Conservation (phyloP, 2,329 filamentous ascomycete species). For the Calonectria henricotiae region DNA sequence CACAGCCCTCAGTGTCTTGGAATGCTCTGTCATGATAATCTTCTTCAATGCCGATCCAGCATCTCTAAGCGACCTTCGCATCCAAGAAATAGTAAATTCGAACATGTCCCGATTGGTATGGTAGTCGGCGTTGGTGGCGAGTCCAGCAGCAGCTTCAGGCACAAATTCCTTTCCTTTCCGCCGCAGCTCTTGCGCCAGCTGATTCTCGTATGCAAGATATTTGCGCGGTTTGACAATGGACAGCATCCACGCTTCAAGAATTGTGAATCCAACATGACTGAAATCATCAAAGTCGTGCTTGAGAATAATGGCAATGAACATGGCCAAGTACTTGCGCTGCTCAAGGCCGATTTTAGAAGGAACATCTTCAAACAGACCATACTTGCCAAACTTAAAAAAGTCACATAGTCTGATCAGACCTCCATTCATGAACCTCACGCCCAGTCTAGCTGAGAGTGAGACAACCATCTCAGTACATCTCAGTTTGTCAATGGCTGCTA, state of each 20-base stretch:
- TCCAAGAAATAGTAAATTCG: constrained; percentile 64
- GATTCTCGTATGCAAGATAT: constrained; percentile 66
- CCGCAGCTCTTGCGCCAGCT: constrained; percentile 66
- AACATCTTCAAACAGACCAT: constrained; percentile 66
- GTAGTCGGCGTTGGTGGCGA: constrained; percentile 64
- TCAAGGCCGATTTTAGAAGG: constrained; percentile 60
- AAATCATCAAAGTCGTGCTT: constrained; percentile 66
- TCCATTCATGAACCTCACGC: constrained; percentile 63
- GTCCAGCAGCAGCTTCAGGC: constrained; percentile 58
- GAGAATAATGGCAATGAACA: constrained; percentile 70
- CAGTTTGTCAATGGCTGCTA: constrained; percentile 45
- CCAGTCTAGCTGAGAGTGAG: constrained; percentile 64
- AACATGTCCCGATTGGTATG: constrained; percentile 67
- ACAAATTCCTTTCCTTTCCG: constrained; percentile 63
- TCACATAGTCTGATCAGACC: constrained; percentile 63
- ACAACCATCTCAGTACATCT: constrained; percentile 65
- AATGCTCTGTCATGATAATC: constrained; percentile 61
- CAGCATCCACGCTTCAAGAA: constrained; percentile 70
- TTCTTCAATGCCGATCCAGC: constrained; percentile 58
- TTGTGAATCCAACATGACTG: constrained; percentile 62
- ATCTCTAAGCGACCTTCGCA: constrained; percentile 67
- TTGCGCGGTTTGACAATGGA: constrained; percentile 68
- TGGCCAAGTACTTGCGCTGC: constrained; percentile 64
- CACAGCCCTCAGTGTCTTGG: constrained; percentile 62
- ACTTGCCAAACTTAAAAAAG: constrained; percentile 66